Base-by-base conservation (phyloP, 495 filamentous ascomycete species). In the Aspergillus carlsbadensis region DNA sequence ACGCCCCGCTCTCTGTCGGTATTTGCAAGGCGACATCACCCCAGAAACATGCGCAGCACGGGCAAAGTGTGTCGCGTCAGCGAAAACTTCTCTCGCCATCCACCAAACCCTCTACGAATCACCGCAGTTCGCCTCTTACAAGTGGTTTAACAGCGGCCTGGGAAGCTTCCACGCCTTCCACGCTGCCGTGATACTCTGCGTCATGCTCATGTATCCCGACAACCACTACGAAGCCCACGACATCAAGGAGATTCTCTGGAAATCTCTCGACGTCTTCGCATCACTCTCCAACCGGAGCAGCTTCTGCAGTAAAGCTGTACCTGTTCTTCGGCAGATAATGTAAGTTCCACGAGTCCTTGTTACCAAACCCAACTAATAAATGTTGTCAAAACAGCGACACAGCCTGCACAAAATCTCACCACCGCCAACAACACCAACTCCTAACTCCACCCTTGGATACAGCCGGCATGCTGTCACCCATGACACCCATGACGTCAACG, bases 111-210 rank as follows among this genome's bases (percentile, higher is more conserved):
- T 78, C 0, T 60, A 69, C 24, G 70, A 73, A 26, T 67, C 68
- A 0, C 56, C 71, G 1, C 58, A 70, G 10, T 77, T 75, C 50
- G 52, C 64, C 5, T 66, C 73, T 0, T 80, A 74, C 40, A 73
- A 68, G 54, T 80, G 78, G 78, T 79, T 78, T 53, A 76, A 72
- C 14, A 69, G 75, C 26, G 72, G 72, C 1, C 59, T 73, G 0
- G 74, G 72, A 3, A 77, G 74, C 34, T 79, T 61, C 53, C 56
- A 61, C 24, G 59, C 59, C 37, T 62, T 62, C 52, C 73, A 76
- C 45, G 70, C 73, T 2, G 70, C 71, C 1, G 67, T 76, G 0
- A 65, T 71, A 4, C 40, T 76, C 8, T 67, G 68, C 8, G 51
- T 65, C 1, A 63, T 67, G 13, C 57, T 76, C 2, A 57, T 72